These are phyloP conservation scores for Xylaria sp. DNA, from an alignment of 2,329 filamentous ascomycete genomes.

Conservation along the genomic window DNA sequence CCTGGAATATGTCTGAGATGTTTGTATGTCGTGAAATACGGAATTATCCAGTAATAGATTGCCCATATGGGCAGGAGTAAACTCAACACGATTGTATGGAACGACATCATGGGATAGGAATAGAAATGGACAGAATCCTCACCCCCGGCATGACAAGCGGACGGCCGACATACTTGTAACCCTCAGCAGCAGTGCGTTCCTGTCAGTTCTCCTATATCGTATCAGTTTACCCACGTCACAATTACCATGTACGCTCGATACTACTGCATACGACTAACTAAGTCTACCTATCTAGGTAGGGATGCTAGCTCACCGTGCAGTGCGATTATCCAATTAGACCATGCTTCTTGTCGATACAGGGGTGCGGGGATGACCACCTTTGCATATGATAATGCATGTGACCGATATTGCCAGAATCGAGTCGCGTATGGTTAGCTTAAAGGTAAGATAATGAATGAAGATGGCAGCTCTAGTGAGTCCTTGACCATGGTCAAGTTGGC, in stretches of 20 bases:
- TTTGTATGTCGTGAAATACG: slow-evolving; percentile 34
- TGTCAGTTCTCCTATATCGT: neutral
- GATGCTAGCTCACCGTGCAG: slow-evolving; percentile 17
- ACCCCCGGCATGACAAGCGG: neutral
- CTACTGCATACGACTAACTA: neutral
- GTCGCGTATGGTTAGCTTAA: neutral
- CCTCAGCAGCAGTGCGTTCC: neutral
- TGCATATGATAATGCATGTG: slow-evolving; percentile 10
- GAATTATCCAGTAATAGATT: slow-evolving; percentile 29
- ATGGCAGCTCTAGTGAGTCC: neutral
- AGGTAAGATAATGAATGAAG: neutral
- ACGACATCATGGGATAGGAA: slow-evolving; percentile 13
- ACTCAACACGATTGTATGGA: slow-evolving; percentile 11
- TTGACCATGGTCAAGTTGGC: no score
- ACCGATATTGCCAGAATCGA: neutral
- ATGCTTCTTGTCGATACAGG: neutral
- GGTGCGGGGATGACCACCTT: slow-evolving; percentile 5
- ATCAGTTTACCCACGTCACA: neutral
- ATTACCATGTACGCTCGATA: neutral
- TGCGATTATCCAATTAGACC: slow-evolving; percentile 3
- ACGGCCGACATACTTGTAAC: neutral
- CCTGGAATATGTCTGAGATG: slow-evolving; percentile 33
- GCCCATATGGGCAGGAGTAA: slow-evolving; percentile 30
- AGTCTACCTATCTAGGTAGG: no score
- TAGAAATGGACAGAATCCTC: neutral